phyloP scores from a whole-genome alignment of 1,284 basidiomycete genomes.

The Ganoderma multipileum region DNA sequence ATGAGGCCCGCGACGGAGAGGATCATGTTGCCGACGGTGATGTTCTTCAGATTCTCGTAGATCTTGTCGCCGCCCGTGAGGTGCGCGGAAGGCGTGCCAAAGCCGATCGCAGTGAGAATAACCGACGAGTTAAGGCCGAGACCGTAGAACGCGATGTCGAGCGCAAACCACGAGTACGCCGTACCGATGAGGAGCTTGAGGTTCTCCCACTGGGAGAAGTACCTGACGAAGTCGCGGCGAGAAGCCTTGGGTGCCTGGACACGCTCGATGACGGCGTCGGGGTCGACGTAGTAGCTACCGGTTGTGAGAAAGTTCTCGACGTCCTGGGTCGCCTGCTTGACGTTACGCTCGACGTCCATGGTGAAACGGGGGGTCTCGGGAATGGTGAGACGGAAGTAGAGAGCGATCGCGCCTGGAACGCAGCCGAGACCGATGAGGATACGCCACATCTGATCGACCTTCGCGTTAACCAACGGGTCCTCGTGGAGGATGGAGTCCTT shows the following conservation, averaged over 20 bases:
- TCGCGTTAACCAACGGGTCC: slow-evolving; percentile 44
- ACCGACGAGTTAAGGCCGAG: slow-evolving; percentile 80
- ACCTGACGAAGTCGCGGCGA: slow-evolving; percentile 63
- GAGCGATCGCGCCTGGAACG: slow-evolving; percentile 68
- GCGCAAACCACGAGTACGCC: slow-evolving; percentile 69
- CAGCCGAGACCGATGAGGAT: slow-evolving; percentile 76
- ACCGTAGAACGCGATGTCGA: slow-evolving; percentile 83
- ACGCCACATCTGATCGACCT: slow-evolving; percentile 71
- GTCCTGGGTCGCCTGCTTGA: slow-evolving; percentile 74
- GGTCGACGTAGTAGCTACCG: slow-evolving; percentile 57
- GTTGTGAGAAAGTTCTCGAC: slow-evolving; percentile 70
- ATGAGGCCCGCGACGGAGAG: slow-evolving; percentile 38
- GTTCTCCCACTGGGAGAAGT: slow-evolving; percentile 72
- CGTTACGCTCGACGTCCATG: slow-evolving; percentile 89
- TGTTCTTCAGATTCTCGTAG: slow-evolving; percentile 34
- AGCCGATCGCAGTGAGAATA: slow-evolving; percentile 63
- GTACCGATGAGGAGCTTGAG: slow-evolving; percentile 62
- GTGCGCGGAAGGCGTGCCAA: slow-evolving; percentile 43
- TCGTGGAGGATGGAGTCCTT: slow-evolving; percentile 55
- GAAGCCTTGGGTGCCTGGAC: slow-evolving; percentile 70
- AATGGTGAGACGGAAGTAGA: slow-evolving; percentile 82
- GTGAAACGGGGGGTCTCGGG: slow-evolving; percentile 87
- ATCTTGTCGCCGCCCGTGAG: slow-evolving; percentile 59
- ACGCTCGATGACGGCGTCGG: slow-evolving; percentile 63
- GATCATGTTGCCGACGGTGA: slow-evolving; percentile 38